A percentile compares a stretch with the other conserved stretches of the same genome.
Conservation (phyloP, 345 rosid genomes). For the Odontarrhena argentea region DNA sequence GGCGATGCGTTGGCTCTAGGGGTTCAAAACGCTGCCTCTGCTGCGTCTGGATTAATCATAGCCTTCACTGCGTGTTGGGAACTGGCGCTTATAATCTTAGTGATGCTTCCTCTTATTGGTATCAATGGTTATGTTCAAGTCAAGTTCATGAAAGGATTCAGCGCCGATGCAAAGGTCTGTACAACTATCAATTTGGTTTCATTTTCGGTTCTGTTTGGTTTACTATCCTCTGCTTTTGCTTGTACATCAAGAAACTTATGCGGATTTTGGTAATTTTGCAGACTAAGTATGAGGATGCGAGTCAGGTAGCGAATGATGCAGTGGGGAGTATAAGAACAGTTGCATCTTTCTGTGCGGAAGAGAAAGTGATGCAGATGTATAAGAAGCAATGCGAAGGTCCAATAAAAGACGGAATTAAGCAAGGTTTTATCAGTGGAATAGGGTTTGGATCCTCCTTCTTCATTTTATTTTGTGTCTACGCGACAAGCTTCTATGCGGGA, state of each 20-base stretch:
- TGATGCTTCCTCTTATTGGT: constrained; percentile 63
- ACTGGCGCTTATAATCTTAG: constrained; percentile 60
- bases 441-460: constrained; percentile 69
- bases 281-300: constrained; percentile 77
- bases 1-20: constrained; percentile 67
- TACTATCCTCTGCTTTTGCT: constrained; percentile 13
- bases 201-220: not conserved
- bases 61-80: constrained; percentile 76
- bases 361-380: constrained; percentile 68
- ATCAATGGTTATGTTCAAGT: constrained; percentile 54
- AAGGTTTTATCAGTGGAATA: constrained; percentile 64
- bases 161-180: constrained; percentile 75
- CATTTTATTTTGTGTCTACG: constrained; percentile 53
- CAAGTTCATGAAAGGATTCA: constrained; percentile 73
- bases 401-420: constrained; percentile 58
- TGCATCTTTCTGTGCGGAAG: constrained; percentile 82
- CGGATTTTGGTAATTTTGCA: constrained; percentile 33
- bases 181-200: not conserved
- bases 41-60: constrained; percentile 58
- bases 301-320: constrained; percentile 90
- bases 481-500: constrained; percentile 69
- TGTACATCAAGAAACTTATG: constrained; percentile 11
- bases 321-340: constrained; percentile 85
- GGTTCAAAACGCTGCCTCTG: constrained; percentile 61
- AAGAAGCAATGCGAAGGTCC: constrained; percentile 70